Evolutionary conservation across 805 yeast species (phyloP).

Genomic region (Citeromyces matritensis): DNA sequence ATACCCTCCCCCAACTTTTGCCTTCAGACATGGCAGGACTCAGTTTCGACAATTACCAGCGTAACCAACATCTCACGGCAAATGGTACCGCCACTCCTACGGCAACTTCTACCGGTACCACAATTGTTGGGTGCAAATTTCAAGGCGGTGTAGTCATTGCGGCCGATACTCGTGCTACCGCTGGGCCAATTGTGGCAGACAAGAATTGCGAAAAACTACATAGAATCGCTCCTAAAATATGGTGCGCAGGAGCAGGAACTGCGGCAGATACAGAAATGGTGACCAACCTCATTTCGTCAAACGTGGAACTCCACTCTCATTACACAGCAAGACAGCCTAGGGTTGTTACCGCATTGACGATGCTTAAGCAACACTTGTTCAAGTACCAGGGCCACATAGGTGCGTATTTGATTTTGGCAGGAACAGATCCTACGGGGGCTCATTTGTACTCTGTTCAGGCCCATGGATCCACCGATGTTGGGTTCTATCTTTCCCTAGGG

Average conservation of each 20-base stretch:
- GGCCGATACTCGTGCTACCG: slow-evolving; percentile 97
- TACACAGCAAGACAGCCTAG: slow-evolving; percentile 79
- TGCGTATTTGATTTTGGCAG: slow-evolving; percentile 96
- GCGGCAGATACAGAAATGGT: slow-evolving; percentile 99
- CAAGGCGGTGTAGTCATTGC: slow-evolving; percentile 94
- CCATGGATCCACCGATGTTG: slow-evolving; percentile 95
- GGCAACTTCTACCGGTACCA: slow-evolving; percentile 98
- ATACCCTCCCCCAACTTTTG: too few species aligned
- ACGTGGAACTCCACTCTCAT: slow-evolving; percentile 79
- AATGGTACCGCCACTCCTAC: slow-evolving; percentile 68
- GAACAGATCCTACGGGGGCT: slow-evolving; percentile 93
- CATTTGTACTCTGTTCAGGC: slow-evolving; percentile 90
- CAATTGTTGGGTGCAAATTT: slow-evolving; percentile 92
- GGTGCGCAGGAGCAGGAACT: slow-evolving; percentile 99
- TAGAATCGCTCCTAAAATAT: slow-evolving; percentile 75
- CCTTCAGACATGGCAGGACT: slow-evolving; percentile 59
- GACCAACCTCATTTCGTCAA: slow-evolving; percentile 82
- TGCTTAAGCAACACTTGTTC: slow-evolving; percentile 90
- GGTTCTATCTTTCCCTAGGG: slow-evolving; percentile 83
- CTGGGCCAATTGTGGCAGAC: slow-evolving; percentile 94
- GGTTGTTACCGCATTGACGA: slow-evolving; percentile 83
- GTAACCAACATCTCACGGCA: slow-evolving; percentile 63
- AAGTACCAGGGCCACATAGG: slow-evolving; percentile 96
- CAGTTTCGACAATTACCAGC: slow-evolving; percentile 84
- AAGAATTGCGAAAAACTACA: slow-evolving; percentile 95